Percentiles rank a stretch among this genome's conserved stretches.
These are phyloP conservation scores for Mycoemilia scoparia DNA, from an alignment of 192 early-diverging fungal genomes.

Conservation along the genomic window DNA sequence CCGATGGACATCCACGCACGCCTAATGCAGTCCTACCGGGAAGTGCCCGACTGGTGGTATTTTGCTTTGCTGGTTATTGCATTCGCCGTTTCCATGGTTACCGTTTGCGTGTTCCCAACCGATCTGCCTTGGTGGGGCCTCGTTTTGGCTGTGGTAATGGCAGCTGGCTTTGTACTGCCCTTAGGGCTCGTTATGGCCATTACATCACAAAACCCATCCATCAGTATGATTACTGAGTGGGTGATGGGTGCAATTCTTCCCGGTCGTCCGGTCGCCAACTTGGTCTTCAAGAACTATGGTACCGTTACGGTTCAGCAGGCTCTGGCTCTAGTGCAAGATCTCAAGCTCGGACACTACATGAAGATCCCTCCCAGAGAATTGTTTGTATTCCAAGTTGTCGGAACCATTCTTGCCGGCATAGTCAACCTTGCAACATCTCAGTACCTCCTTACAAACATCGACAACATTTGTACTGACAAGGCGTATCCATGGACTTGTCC, in stretches of 20 bases:
- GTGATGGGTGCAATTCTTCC: constrained; percentile 40
- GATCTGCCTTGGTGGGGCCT: constrained; percentile 47
- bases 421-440: constrained; percentile 24
- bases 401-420: constrained; percentile 39
- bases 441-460: constrained; percentile 6
- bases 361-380: constrained; percentile 48
- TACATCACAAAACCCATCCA: constrained; percentile 29
- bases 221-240: constrained; percentile 41
- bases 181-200: constrained; percentile 45
- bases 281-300: constrained; percentile 55
- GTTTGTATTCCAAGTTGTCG: constrained; percentile 38
- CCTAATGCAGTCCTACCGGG: constrained; percentile 40
- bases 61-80: constrained; percentile 14
- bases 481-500: constrained; percentile 37
- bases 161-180: constrained; percentile 35
- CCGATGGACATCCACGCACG: constrained; percentile 34
- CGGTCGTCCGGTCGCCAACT: constrained; percentile 38
- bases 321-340: constrained; percentile 36
- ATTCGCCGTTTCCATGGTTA: constrained; percentile 17
- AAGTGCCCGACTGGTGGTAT: constrained; percentile 40
- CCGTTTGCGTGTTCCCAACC: constrained; percentile 23
- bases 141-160: constrained; percentile 24
- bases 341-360: constrained; percentile 49
- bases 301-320: constrained; percentile 39
- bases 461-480: constrained; percentile 8